phyloP scores from a whole-genome alignment of 805 yeast species.

The Candida ortonii region DNA sequence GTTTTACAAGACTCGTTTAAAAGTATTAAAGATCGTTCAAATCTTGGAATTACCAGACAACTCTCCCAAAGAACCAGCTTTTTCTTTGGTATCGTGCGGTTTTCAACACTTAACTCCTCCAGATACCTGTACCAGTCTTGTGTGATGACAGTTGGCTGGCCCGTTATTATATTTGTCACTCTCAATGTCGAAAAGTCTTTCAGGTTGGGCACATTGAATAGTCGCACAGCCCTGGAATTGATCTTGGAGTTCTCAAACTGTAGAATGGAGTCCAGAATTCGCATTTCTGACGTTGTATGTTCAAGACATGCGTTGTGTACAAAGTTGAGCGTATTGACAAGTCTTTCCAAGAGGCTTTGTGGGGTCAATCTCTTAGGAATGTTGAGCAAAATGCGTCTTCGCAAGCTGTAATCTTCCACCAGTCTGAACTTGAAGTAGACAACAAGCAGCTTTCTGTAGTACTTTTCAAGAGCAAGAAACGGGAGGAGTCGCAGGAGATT shows the following conservation, averaged over 20 bases:
- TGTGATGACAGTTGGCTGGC: not conserved
- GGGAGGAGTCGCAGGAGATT: slow-evolving; percentile 18
- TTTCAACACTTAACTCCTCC: slow-evolving; percentile 1
- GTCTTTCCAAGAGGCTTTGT: slow-evolving; percentile 14
- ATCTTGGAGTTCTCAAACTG: slow-evolving; percentile 24
- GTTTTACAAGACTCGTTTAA: slow-evolving; percentile 23
- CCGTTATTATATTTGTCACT: not conserved
- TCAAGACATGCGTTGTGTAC: slow-evolving; percentile 25
- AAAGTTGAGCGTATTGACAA: slow-evolving; percentile 26
- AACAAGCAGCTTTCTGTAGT: slow-evolving; percentile 7
- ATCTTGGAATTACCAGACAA: slow-evolving; percentile 9
- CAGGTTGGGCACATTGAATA: slow-evolving; percentile 8
- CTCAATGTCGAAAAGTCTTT: slow-evolving; percentile 5
- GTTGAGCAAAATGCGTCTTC: slow-evolving; percentile 11
- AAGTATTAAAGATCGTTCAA: slow-evolving; percentile 21
- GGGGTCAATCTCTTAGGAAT: slow-evolving; percentile 3
- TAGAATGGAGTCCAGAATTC: slow-evolving; percentile 19
- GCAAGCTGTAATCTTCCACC: slow-evolving; percentile 22
- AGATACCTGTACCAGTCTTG: slow-evolving; percentile 16
- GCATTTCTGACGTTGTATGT: slow-evolving; percentile 1
- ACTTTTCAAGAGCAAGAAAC: slow-evolving; percentile 10
- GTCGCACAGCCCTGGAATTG: slow-evolving; percentile 2
- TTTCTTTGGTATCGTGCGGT: slow-evolving; percentile 2
- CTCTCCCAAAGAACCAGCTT: slow-evolving; percentile 8
- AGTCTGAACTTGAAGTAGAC: slow-evolving; percentile 20